A percentile compares a stretch with the other conserved stretches of the same genome.
Evolutionary conservation across 345 rosid genomes (phyloP).

Genomic region (Corchorus capsularis): DNA sequence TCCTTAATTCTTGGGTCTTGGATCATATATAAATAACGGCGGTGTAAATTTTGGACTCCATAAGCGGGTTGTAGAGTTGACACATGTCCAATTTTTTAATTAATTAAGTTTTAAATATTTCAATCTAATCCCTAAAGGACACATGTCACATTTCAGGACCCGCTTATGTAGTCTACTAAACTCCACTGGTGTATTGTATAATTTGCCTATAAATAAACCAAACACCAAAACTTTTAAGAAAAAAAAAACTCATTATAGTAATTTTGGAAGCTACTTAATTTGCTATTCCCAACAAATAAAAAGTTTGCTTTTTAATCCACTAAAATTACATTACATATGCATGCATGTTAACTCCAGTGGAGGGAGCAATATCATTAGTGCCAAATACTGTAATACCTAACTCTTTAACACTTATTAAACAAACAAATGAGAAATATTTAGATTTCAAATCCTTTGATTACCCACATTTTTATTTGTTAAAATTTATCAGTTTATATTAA

Average conservation of each 20-base stretch:
- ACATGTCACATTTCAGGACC: too few species aligned
- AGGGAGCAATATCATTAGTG: conserved; percentile 12
- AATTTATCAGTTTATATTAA: neutral
- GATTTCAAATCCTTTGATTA: neutral
- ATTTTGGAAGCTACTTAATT: conserved; percentile 8
- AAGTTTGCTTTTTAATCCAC: neutral
- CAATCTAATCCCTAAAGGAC: too few species aligned
- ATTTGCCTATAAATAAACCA: neutral
- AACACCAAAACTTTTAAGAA: neutral
- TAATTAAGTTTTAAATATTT: too few species aligned
- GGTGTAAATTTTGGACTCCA: too few species aligned
- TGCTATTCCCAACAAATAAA: neutral
- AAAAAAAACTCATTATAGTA: neutral
- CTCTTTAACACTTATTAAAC: neutral
- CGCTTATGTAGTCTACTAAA: too few species aligned
- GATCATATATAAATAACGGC: too few species aligned
- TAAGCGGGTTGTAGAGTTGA: too few species aligned
- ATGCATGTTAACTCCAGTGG: conserved; percentile 6
- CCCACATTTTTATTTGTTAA: neutral
- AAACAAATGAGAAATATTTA: neutral
- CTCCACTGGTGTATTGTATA: too few species aligned
- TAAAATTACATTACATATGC: neutral
- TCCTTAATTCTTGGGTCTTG: conserved; percentile 2
- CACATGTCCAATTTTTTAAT: too few species aligned
- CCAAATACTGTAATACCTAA: neutral